Conservation (phyloP, 2,329 filamentous ascomycete genomes). For the Pseudofabraea citricarpa region DNA sequence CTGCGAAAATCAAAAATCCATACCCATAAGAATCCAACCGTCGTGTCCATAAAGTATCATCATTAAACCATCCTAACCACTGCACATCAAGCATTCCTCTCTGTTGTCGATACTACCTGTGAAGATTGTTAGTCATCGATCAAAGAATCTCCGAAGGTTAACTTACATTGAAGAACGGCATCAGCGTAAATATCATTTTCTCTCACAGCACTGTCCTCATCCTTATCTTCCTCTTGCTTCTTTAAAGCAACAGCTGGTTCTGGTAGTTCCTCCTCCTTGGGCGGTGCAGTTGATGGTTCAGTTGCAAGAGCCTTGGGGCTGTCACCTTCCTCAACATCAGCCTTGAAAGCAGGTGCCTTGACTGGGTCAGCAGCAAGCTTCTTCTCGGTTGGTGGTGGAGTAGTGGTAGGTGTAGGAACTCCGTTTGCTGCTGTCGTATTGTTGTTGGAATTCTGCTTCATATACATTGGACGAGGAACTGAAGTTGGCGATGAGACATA, state of each 20-base stretch:
- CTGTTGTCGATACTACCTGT: constrained; percentile 92
- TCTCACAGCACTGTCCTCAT: constrained; percentile 63
- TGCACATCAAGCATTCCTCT: constrained; percentile 95
- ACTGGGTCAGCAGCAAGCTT: constrained; percentile 40
- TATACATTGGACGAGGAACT: constrained; percentile 64
- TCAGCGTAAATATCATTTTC: constrained; percentile 96
- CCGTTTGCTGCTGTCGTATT: constrained; percentile 47
- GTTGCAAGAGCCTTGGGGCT: constrained; percentile 74
- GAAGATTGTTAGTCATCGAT: constrained; percentile 23
- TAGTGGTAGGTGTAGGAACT: constrained; percentile 63
- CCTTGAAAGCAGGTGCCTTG: constrained; percentile 66
- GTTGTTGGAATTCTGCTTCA: constrained; percentile 43
- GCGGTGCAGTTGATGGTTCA: constrained; percentile 56
- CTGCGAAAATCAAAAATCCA: constrained; percentile 8
- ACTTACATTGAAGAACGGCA: constrained; percentile 80
- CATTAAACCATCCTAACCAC: constrained; percentile 53
- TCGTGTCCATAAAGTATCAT: constrained; percentile 10
- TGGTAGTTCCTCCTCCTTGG: constrained; percentile 61
- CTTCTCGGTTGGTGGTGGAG: constrained; percentile 41
- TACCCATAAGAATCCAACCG: constrained; percentile 20
- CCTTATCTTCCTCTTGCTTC: constrained; percentile 69
- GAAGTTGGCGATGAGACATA: constrained; percentile 41
- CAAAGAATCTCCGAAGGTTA: constrained; percentile 1
- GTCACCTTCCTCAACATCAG: constrained; percentile 70
- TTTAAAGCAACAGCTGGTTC: constrained; percentile 47